Percentiles rank a stretch among this genome's conserved stretches.
phyloP scores from a whole-genome alignment of 148 eudicot species.

The Silene latifolia region DNA sequence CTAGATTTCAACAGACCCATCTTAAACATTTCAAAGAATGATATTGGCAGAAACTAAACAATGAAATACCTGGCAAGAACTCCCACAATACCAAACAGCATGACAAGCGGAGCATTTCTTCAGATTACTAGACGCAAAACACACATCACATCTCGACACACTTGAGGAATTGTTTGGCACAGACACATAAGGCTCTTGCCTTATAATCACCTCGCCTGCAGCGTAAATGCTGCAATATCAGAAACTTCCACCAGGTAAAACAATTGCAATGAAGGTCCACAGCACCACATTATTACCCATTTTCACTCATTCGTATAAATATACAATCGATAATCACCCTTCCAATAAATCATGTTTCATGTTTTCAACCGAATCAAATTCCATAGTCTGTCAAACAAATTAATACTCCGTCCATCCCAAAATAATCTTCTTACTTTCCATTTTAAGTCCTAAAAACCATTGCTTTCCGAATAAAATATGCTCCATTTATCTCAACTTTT shows the following conservation, averaged over 20 bases:
- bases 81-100: conserved; percentile 83
- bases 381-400: too few relatives aligned
- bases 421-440: too few relatives aligned
- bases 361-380: too few relatives aligned
- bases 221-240: conserved; percentile 4
- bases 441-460: too few relatives aligned
- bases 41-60: background rate
- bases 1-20: background rate
- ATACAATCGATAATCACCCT: background rate
- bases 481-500: too few relatives aligned
- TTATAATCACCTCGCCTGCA: conserved; percentile 75
- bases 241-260: background rate
- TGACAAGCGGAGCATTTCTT: conserved; percentile 89
- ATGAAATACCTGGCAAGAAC: conserved; percentile 69
- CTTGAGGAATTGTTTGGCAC: conserved; percentile 56
- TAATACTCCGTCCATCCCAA: too few relatives aligned
- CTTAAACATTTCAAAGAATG: background rate
- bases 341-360: too few relatives aligned
- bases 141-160: conserved; percentile 65
- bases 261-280: too few relatives aligned
- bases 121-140: conserved; percentile 52
- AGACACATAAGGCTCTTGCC: conserved; percentile 72
- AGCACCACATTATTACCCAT: too few relatives aligned
- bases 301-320: background rate
- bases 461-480: too few relatives aligned